Evolutionary conservation across 2,329 filamentous ascomycete species (phyloP), one percentile per base, ranked within the genome.

Genomic region (Trichoderma arundinaceum): DNA sequence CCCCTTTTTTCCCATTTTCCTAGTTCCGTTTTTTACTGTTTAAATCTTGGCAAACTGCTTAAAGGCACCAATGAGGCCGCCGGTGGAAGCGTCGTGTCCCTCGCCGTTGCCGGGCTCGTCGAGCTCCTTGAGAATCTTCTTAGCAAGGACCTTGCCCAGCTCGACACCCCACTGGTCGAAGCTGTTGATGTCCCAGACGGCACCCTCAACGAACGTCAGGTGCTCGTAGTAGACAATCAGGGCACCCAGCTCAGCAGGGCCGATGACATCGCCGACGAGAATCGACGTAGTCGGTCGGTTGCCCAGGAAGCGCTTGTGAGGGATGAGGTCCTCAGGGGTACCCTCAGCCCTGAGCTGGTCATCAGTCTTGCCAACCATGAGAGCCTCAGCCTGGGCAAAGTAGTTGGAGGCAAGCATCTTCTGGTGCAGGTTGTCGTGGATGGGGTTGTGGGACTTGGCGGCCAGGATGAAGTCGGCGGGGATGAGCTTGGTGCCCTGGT

Each of bases 151-250:
- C 90, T 99, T 99, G 79, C 95, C 95, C 68, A 99, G 84, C 85
- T 99, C 95, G 51, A 99, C 95, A 81, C 95, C 95, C 95, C 95
- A 99, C 85, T 99, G 95, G 82, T 99, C 95, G 77, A 98, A 99
- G 75, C 90, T 93, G 88, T 99, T 99, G 85, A 99, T 97, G 83
- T 98, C 96, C 95, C 95, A 99, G 77, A 99, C 85, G 60, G 94
- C 94, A 74, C 95, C 95, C 83, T 99, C 95, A 43, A 92, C 96
- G 80, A 99, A 99, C 65, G 95, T 98, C 68, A 98, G 82, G 82
- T 99, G 95, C 86, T 99, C 95, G 81, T 99, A 99, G 86, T 98
- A 99, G 71, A 93, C 94, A 73, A 99, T 99, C 73, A 99, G 82
- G 3, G 95, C 94, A 76, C 95, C 95, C 54, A 99, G 87, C 74